Percentiles rank a stretch among this genome's conserved stretches.
These are phyloP conservation scores for Tolypocladium endophyticum DNA, from an alignment of 2,329 filamentous ascomycete genomes.

Conservation along the genomic window DNA sequence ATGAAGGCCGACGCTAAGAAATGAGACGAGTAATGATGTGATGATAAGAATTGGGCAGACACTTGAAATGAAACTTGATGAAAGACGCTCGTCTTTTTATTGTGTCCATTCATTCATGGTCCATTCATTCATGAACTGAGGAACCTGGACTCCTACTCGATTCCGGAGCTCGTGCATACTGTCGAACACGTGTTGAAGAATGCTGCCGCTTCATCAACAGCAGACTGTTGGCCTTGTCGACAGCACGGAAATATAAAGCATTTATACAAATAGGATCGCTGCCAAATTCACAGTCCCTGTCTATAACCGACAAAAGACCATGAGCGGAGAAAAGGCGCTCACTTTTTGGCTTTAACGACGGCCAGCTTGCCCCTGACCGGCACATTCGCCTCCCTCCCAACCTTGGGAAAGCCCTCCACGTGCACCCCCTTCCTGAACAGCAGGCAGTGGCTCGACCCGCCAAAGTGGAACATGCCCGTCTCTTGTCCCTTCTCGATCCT, in stretches of 20 bases:
- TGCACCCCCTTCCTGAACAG: slow-evolving; percentile 51
- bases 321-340: neutral
- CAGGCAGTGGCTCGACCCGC: slow-evolving; percentile 61
- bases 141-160: too few relatives aligned
- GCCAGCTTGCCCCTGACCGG: slow-evolving; percentile 27
- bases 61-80: neutral
- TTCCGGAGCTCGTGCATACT: too few relatives aligned
- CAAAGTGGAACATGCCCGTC: slow-evolving; percentile 72
- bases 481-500: slow-evolving; percentile 59
- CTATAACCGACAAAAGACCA: too few relatives aligned
- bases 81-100: neutral
- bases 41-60: neutral
- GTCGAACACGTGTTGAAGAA: too few relatives aligned
- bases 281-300: too few relatives aligned
- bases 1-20: slow-evolving; percentile 59
- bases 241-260: too few relatives aligned
- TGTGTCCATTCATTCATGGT: too few relatives aligned
- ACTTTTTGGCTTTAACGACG: slow-evolving; percentile 11
- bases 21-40: slow-evolving; percentile 6
- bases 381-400: slow-evolving; percentile 26
- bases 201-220: too few relatives aligned
- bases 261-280: too few relatives aligned
- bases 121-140: too few relatives aligned
- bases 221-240: too few relatives aligned
- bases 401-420: slow-evolving; percentile 26